phyloP scores from a whole-genome alignment of 345 rosid species.

The Noccaea bulbosa region DNA sequence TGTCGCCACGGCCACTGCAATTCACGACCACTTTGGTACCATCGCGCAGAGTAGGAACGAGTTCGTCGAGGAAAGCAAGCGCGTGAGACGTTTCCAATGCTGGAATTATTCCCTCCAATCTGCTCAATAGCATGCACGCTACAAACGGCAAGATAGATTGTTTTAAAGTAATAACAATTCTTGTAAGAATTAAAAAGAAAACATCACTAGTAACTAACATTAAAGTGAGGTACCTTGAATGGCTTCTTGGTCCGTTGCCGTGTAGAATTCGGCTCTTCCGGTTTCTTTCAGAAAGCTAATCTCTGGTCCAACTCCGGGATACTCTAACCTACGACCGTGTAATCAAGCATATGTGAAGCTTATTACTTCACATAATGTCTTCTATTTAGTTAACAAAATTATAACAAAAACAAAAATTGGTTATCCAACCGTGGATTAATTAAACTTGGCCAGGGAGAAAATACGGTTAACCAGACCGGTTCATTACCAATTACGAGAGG shows the following conservation, averaged over 20 bases:
- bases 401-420: not conserved
- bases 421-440: not conserved
- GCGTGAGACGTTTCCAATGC: slow-evolving; percentile 83
- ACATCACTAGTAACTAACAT: not conserved
- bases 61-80: slow-evolving; percentile 68
- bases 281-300: slow-evolving; percentile 72
- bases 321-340: slow-evolving; percentile 57
- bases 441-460: not conserved
- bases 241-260: slow-evolving; percentile 78
- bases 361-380: not conserved
- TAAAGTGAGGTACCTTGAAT: slow-evolving; percentile 57
- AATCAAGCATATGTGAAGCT: not conserved
- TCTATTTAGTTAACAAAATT: not conserved
- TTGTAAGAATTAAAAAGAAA: not conserved
- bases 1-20: slow-evolving; percentile 79
- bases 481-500: not conserved
- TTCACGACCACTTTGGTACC: slow-evolving; percentile 70
- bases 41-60: slow-evolving; percentile 59
- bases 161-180: not conserved
- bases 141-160: slow-evolving; percentile 13
- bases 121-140: slow-evolving; percentile 60
- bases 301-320: slow-evolving; percentile 87
- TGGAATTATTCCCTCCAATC: slow-evolving; percentile 82
- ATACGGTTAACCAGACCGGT: slow-evolving; percentile 5
- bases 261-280: slow-evolving; percentile 65